phyloP scores from a whole-genome alignment of 2,329 filamentous ascomycete genomes.

The Trichoderma pleuroti region DNA sequence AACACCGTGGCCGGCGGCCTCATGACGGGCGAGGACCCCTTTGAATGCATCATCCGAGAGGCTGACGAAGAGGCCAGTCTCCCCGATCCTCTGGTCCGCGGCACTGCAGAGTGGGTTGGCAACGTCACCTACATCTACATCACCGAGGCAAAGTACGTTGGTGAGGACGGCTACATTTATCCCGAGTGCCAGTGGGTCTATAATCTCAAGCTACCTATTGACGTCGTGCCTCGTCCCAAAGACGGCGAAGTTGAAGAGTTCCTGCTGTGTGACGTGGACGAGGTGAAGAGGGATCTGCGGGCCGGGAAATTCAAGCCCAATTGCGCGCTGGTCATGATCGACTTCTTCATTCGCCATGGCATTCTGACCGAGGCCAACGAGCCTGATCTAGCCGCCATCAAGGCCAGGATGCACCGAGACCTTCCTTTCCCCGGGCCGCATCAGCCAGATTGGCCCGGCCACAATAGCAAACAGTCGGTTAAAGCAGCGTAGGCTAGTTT shows the following conservation, averaged over 20 bases:
- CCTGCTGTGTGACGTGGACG: constrained; percentile 69
- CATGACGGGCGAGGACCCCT: constrained; percentile 72
- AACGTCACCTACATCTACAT: constrained; percentile 83
- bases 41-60: constrained; percentile 81
- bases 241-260: constrained; percentile 91
- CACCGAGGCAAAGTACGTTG: constrained; percentile 70
- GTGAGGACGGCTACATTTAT: constrained; percentile 77
- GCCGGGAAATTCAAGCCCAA: constrained; percentile 87
- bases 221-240: constrained; percentile 68
- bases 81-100: constrained; percentile 64
- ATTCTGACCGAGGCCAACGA: constrained; percentile 78
- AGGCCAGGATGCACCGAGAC: constrained; percentile 68
- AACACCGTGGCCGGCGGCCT: constrained; percentile 85
- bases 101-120: constrained; percentile 56
- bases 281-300: constrained; percentile 67
- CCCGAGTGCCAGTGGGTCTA: constrained; percentile 92
- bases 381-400: constrained; percentile 71
- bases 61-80: constrained; percentile 85
- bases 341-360: constrained; percentile 86
- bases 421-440: constrained; percentile 76
- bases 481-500: neutral
- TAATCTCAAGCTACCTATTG: constrained; percentile 71
- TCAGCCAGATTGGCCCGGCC: constrained; percentile 37
- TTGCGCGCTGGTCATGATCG: constrained; percentile 76
- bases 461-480: neutral